Base-by-base conservation (phyloP, 208 protist genomes). In the Leishmania tropica region DNA sequence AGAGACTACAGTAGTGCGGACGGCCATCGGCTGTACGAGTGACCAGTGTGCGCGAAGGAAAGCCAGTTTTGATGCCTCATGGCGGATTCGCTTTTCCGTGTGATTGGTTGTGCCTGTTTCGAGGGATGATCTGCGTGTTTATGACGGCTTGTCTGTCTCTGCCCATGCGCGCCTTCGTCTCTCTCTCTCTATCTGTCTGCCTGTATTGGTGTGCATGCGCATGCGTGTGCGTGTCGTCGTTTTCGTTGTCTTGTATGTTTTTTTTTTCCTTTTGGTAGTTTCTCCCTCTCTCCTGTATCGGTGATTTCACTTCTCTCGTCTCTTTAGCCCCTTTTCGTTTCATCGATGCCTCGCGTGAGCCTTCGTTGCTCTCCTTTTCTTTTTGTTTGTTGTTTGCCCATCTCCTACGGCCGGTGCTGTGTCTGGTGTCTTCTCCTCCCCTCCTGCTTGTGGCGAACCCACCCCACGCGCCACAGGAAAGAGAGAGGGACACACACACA, bases 261-360 rank as follows among this genome's bases (percentile, higher is more conserved):
- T 31, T n/a, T 8, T 67, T 35, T 42, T 68, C 15, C 45, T 48
- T 73, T 48, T 11, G 5, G 8, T 64, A 7, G 65, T 53, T 48
- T 45, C 62, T 71, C 45, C 64, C n/a, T 40, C 48, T 70, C 76
- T 65, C 77, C 15, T 73, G 53, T 80, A 76, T 60, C 47, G 17
- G 11, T 76, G 48, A 60, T 58, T 19, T 76, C 15, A 17, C 48
- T 40, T 70, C 64, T 70, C 31, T 47, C 67, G 6, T 72, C 40
- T 48, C 42, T 48, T 75, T 37, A 1, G 37, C 42, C 56, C 71
- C n/a, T n/a, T 60, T 48, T 3, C 0, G 35, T 42, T 0, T 45
- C 13, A 1, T 31, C 42, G 67, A 19, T 11, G 67, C 17, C 35
- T 48, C 4, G 67, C 67, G 67, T 40, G 67, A 31, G 67, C 37